Percentiles rank a stretch among this genome's conserved stretches.
Evolutionary conservation across 768 basidiomycete genomes (phyloP).

Genomic region (Lepiota brunneoincarnata): DNA sequence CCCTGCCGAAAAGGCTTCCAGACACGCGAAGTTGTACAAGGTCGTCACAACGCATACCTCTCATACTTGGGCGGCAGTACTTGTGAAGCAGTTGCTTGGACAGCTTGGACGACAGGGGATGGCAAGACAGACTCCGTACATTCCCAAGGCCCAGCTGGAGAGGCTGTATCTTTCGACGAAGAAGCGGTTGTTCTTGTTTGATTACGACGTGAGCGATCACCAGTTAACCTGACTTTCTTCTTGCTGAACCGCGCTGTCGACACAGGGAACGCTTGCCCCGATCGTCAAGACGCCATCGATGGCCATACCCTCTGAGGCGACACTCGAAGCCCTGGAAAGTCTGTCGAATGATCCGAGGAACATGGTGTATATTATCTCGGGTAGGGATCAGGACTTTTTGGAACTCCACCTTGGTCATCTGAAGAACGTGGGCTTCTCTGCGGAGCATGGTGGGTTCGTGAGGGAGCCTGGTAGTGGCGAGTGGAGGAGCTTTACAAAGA

Average conservation of each 20-base stretch:
- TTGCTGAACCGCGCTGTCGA: background rate
- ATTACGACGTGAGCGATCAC: slow-evolving; percentile 92
- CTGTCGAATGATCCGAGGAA: slow-evolving; percentile 83
- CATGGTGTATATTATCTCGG: slow-evolving; percentile 95
- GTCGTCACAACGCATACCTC: slow-evolving; percentile 91
- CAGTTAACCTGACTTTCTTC: slow-evolving; percentile 17
- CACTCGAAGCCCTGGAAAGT: slow-evolving; percentile 69
- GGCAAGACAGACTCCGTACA: slow-evolving; percentile 81
- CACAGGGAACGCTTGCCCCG: slow-evolving; percentile 89
- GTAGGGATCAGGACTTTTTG: slow-evolving; percentile 90
- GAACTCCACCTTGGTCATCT: slow-evolving; percentile 90
- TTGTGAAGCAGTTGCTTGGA: slow-evolving; percentile 84
- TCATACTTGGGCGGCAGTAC: slow-evolving; percentile 91
- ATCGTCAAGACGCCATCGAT: slow-evolving; percentile 93
- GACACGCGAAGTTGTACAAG: slow-evolving; percentile 78
- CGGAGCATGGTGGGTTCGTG: slow-evolving; percentile 95
- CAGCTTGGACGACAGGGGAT: slow-evolving; percentile 78
- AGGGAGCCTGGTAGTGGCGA: slow-evolving; percentile 59
- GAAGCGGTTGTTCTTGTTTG: slow-evolving; percentile 90
- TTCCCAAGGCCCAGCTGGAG: slow-evolving; percentile 62
- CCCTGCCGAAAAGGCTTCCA: slow-evolving; percentile 62
- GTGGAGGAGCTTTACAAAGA: slow-evolving; percentile 91
- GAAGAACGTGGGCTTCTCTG: slow-evolving; percentile 80
- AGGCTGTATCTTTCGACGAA: slow-evolving; percentile 61
- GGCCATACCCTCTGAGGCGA: slow-evolving; percentile 74